A percentile compares a stretch with the other conserved stretches of the same genome.
phyloP scores from a whole-genome alignment of 2,329 filamentous ascomycete species.

The Aspergillus fumigatiaffinis region DNA sequence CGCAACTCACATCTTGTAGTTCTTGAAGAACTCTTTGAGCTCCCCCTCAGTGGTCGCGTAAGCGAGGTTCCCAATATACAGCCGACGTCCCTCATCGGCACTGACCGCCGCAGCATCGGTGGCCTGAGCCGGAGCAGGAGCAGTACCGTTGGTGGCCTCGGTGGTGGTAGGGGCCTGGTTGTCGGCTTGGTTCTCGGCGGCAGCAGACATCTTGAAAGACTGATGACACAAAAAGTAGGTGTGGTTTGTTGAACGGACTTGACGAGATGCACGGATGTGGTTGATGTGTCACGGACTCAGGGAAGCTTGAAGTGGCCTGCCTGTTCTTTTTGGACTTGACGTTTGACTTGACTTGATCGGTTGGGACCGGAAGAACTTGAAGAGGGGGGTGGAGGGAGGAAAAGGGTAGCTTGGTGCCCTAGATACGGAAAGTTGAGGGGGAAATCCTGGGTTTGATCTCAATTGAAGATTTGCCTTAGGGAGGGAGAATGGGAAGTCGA shows the following conservation, averaged over 20 bases:
- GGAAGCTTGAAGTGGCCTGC: slow-evolving; percentile 46
- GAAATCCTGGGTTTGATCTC: slow-evolving; percentile 16
- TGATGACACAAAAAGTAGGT: slow-evolving; percentile 38
- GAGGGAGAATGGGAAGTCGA: slow-evolving; percentile 20
- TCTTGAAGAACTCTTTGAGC: slow-evolving; percentile 99
- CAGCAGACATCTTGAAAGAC: slow-evolving; percentile 71
- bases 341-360: slow-evolving; percentile 5
- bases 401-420: slow-evolving; percentile 89
- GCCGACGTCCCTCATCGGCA: slow-evolving; percentile 96
- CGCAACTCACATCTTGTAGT: slow-evolving; percentile 90
- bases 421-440: slow-evolving; percentile 49
- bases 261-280: slow-evolving; percentile 32
- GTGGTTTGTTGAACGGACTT: slow-evolving; percentile 29
- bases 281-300: slow-evolving; percentile 59
- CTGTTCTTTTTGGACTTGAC: slow-evolving; percentile 15
- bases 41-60: slow-evolving; percentile 99
- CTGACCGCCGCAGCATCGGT: slow-evolving; percentile 90
- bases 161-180: slow-evolving; percentile 61
- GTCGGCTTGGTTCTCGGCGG: slow-evolving; percentile 66
- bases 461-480: slow-evolving; percentile 20
- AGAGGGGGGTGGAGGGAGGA: slow-evolving; percentile 56
- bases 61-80: slow-evolving; percentile 99
- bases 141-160: slow-evolving; percentile 54
- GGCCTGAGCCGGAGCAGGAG: slow-evolving; percentile 66
- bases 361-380: slow-evolving; percentile 43